Base-by-base conservation (phyloP, 805 yeast genomes). In the Kodamaea laetipori region DNA sequence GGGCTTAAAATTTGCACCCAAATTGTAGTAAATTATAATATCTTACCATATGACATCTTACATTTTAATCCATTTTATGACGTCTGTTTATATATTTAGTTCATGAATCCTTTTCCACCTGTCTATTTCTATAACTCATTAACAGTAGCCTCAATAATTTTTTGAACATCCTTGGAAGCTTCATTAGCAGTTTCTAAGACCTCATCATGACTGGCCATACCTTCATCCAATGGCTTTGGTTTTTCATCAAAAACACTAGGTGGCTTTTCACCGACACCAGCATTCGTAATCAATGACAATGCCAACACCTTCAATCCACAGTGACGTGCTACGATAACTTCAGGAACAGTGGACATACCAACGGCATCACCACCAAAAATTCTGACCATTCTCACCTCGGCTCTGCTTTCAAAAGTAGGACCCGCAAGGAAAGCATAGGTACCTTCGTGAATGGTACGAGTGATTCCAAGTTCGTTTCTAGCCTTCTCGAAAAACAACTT, bases 261-360 rank as follows among this genome's bases (percentile, higher is more conserved):
- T 7, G 94, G 88, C 43, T 77, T 75, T 19, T 77, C 84, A 18
- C 76, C 76, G 5, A 90, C 86, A 27, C 88, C 90, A 1, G 79
- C 82, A 58, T 92, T 92, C 15, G 98, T 92, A 53, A 92, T 84
- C 48, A 94, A 73, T 50, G 94, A 84, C 32, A 92, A 63, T 0
- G 97, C 98, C 49, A 92, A 68, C 4, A 90, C 96, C 50, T 71
- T 76, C 68, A 94, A 64, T 1, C 90, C 95, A 46, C 82, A 77
- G 62, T 94, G 98, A 61, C 96, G 81, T 1, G 97, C 98, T 13
- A 89, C 84, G 48, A 89, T 80, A 2, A 89, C 96, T 64, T 92
- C 99, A 0, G 99, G 97, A 25, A 92, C 97, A 0, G 98, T 94
- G 45, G 96, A 86, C 99, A 92, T 92, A 3, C 98, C 98, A 2